These are phyloP conservation scores for Thermothielavioides terrestris DNA, from an alignment of 495 filamentous ascomycete genomes.

Conservation along the genomic window DNA sequence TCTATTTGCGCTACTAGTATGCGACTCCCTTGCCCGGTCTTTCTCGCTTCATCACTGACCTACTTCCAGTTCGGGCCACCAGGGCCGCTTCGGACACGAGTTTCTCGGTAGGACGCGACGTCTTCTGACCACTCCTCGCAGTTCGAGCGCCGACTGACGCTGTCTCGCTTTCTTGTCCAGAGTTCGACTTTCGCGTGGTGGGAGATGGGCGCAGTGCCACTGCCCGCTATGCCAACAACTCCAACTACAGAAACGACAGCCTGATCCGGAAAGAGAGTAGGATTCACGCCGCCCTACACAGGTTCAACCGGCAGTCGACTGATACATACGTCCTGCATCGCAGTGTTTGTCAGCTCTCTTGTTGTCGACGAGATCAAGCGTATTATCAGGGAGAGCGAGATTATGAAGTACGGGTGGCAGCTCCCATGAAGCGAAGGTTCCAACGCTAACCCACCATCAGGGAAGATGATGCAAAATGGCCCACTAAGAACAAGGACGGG, in stretches of 20 bases:
- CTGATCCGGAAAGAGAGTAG: slow-evolving; percentile 98
- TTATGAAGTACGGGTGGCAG: slow-evolving; percentile 69
- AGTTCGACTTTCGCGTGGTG: slow-evolving; percentile 93
- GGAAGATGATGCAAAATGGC: slow-evolving; percentile 99
- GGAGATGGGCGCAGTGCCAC: slow-evolving; percentile 92
- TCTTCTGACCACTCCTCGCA: background rate
- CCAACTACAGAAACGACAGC: slow-evolving; percentile 98
- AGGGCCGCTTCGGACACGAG: slow-evolving; percentile 95
- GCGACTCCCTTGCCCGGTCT: slow-evolving; percentile 5
- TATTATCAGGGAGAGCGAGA: slow-evolving; percentile 96
- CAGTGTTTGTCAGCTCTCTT: slow-evolving; percentile 95
- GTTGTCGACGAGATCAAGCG: slow-evolving; percentile 91
- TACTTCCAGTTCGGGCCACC: slow-evolving; percentile 78
- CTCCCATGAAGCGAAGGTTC: background rate
- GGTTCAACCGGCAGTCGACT: background rate
- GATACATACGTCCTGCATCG: background rate
- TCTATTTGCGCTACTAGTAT: slow-evolving; percentile 98
- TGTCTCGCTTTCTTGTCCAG: slow-evolving; percentile 37
- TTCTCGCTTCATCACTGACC: slow-evolving; percentile 10
- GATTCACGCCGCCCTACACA: slow-evolving; percentile 24
- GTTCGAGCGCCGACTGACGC: too few species aligned
- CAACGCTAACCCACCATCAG: slow-evolving; percentile 40
- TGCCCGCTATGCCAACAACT: slow-evolving; percentile 97
- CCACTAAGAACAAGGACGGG: slow-evolving; percentile 98
- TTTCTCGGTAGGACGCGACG: slow-evolving; percentile 65